Base-by-base conservation (phyloP, 148 eudicot species). In the Cornus kousa region DNA sequence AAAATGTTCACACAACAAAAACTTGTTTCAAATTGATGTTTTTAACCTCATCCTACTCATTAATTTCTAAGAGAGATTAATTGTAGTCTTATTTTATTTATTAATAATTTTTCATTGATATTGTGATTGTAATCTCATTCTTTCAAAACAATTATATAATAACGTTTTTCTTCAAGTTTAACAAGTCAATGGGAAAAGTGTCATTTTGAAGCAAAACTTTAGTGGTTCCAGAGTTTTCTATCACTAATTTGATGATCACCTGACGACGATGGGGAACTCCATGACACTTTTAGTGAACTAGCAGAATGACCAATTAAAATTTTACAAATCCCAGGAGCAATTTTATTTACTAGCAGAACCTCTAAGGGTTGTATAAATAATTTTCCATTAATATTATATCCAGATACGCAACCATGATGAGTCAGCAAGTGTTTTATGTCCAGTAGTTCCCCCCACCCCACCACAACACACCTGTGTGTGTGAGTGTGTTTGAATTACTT, bases 381-480 rank as follows among this genome's bases (percentile, higher is more conserved):
- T 48, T 48, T 57, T 60, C 53, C 75, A 24, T 50, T 72, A 33
- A 59, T 33, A 32, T 32, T 43, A 74, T 57, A 55, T 32, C 19
- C n/a, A 7, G 67, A 10, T 75, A 13, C 62, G 77, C 59, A 9
- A 20, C 53, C 35, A 35, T 19, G 69, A 37, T 37, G 68, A 3
- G n/a, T n/a, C 35, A 64, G 53, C 72, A 39, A 75, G 19, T 75
- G n/a, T 60, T 62, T 75, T 37, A 9, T 64, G 64, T 37, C 69
- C 53, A 62, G 48, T 59, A 28, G 67, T 57, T 74, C 32, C 33
- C 53, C 68, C 37, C 37, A 2, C 37, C 37, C 37, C 37, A 2
- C 37, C 37, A 28, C 28, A 28, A 28, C 37, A 2, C 37, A 2
- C 5, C 37, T 35, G 37, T 35, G 37, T 35, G 37, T 35, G 37